Base-by-base conservation (phyloP, 2,329 filamentous ascomycete genomes). In the Stylonectria norvegica region DNA sequence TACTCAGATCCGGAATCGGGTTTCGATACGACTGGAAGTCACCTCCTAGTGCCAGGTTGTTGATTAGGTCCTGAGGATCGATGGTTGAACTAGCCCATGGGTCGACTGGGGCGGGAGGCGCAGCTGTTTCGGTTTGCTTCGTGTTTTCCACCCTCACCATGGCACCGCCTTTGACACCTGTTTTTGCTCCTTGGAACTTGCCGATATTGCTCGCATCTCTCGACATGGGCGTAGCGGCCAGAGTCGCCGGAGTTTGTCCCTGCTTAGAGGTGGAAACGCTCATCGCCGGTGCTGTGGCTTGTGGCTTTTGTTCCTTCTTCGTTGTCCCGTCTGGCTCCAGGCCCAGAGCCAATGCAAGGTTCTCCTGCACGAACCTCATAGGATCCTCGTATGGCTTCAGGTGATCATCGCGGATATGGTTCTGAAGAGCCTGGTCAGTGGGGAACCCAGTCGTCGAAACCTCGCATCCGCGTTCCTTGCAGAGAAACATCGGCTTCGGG, bases 401-500 rank as follows among this genome's bases (percentile, higher is more conserved):
- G 49, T 84, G 80, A 55, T 82, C 78, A 41, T 82, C 75, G n/a
- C 76, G 66, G 6, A 71, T 60, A 52, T 84, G 80, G 9, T 62
- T 56, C 38, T 72, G 69, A 34, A 73, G 65, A 10, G 71, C 70
- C 48, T 81, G 75, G 47, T 82, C 74, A 5, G 63, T 77, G 2
- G 69, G 53, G 49, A 82, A 83, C 0, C 70, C 73, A 10, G 66
- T 62, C 2, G 54, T 57, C 7, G 71, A 68, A 48, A 67, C 66
- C 19, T 80, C 76, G 50, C 80, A 84, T 22, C 73, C 71, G 2
- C 64, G 50, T 35, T 82, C 77, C 15, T 70, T 63, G 58, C 80
- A 83, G 17, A 66, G 49, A 37, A 75, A 68, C 3, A 69, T 53
- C 1, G 72, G 66, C 51, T 70, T 72, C 18, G 65, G 49, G 2